These are phyloP conservation scores for Xylariaceae sp. DNA, from an alignment of 2,329 filamentous ascomycete genomes.

Conservation along the genomic window DNA sequence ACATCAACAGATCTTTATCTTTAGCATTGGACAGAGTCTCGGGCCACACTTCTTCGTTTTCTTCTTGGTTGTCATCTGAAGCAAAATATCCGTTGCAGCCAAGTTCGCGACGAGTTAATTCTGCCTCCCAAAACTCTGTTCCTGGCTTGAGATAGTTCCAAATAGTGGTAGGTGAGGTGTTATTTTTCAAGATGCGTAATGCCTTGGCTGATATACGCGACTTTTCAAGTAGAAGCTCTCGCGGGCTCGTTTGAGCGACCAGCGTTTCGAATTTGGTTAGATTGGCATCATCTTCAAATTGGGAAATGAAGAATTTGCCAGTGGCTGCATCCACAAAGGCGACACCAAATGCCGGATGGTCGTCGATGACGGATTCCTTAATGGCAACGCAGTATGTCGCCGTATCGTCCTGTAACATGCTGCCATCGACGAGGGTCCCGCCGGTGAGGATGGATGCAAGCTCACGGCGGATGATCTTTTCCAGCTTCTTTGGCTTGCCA, in stretches of 20 bases:
- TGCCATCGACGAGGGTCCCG: conserved; percentile 88
- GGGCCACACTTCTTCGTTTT: conserved; percentile 66
- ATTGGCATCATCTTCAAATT: conserved; percentile 87
- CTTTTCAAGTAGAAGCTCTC: conserved; percentile 87
- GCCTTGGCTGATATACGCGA: conserved; percentile 81
- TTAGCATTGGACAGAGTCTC: conserved; percentile 65
- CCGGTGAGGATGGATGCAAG: conserved; percentile 85
- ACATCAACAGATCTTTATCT: conserved; percentile 81
- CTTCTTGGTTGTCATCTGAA: conserved; percentile 46
- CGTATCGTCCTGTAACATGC: conserved; percentile 98
- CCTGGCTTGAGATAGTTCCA: conserved; percentile 90
- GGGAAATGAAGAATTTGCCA: conserved; percentile 88
- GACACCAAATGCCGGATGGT: conserved; percentile 79
- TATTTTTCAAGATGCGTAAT: conserved; percentile 91
- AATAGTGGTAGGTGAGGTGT: conserved; percentile 84
- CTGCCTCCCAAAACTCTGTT: conserved; percentile 87
- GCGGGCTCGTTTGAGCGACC: conserved; percentile 83
- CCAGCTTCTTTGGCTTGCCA: conserved; percentile 64
- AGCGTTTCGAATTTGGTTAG: conserved; percentile 97
- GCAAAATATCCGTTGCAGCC: conserved; percentile 76
- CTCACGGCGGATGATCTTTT: conserved; percentile 91
- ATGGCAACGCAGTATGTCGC: conserved; percentile 94
- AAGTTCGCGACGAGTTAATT: conserved; percentile 76
- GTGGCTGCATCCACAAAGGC: conserved; percentile 95
- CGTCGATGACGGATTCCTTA: conserved; percentile 73